Conservation (phyloP, 1,284 basidiomycete species). For the Vanrija pseudolonga region DNA sequence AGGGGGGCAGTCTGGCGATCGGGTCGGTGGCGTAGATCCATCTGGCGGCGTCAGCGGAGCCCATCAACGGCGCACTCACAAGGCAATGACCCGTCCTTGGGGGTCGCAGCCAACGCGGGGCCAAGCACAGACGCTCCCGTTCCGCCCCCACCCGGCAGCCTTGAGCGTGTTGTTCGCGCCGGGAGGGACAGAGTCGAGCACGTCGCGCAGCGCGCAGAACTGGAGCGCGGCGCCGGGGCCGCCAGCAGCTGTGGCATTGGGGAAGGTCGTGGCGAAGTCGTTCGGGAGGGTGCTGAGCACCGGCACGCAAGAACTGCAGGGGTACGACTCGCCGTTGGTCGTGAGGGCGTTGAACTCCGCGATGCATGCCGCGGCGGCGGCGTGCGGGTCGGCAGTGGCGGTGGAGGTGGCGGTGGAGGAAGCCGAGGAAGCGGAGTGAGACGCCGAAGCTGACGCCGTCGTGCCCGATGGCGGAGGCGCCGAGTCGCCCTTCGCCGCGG, state of each 20-base stretch:
- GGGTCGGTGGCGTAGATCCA: slow-evolving; percentile 30
- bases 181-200: slow-evolving; percentile 14
- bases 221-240: slow-evolving; percentile 45
- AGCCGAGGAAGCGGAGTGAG: too few relatives aligned
- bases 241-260: slow-evolving; percentile 21
- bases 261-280: slow-evolving; percentile 29
- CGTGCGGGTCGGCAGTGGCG: slow-evolving; percentile 10
- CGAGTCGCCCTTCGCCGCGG: too few relatives aligned
- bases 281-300: slow-evolving; percentile 32
- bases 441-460: too few relatives aligned
- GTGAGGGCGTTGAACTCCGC: slow-evolving; percentile 27
- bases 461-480: too few relatives aligned
- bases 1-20: slow-evolving; percentile 25
- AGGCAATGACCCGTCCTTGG: slow-evolving; percentile 28
- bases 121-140: slow-evolving; percentile 43
- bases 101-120: slow-evolving; percentile 41
- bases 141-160: slow-evolving; percentile 26
- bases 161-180: background rate
- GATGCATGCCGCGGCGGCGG: slow-evolving; percentile 37
- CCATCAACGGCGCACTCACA: slow-evolving; percentile 27
- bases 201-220: slow-evolving; percentile 45
- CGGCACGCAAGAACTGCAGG: slow-evolving; percentile 40
- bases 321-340: slow-evolving; percentile 22
- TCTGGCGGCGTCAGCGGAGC: slow-evolving; percentile 3
- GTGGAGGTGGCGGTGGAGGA: slow-evolving; percentile 6